Base-by-base conservation (phyloP, 1,284 basidiomycete genomes). In the Sporisorium scitamineum region DNA sequence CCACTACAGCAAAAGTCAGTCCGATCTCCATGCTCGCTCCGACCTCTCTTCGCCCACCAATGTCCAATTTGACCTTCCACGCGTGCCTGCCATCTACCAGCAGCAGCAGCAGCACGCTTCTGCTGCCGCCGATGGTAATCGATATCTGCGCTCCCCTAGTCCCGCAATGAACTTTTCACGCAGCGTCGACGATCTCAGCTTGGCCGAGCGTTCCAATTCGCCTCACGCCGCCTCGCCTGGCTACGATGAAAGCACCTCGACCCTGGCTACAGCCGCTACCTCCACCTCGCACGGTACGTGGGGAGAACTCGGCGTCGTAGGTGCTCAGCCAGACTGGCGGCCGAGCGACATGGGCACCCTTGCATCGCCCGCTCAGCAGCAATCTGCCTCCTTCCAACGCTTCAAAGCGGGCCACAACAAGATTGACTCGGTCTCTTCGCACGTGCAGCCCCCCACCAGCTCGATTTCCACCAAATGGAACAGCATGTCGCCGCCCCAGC, bases 101-200 rank as follows among this genome's bases (percentile, higher is more conserved):
- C 67, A 75, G 14, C 52, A 61, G 48, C 67, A 75, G 48, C 67
- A 75, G 9, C 37, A 55, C 5, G 20, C 58, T 1, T 44, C 53
- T n/a, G 45, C 60, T 11, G 50, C 64, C 10, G 61, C 59, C 41
- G 78, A 79, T 26, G 68, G 59, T 37, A 72, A 57, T 26, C 66
- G 67, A 14, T 77, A 65, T 34, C 61, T 80, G 16, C 75, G 68
- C 26, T 80, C 80, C 20, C 81, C 80, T 26, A 79, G 75, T 34
- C 76, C 78, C 13, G 62, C 67, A 3, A 50, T 74, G 34, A 74
- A 73, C 63, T 81, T 77, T 51, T 81, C 81, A 18, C 69, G 80
- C 42, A 82, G 81, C 42, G 81, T 79, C 39, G 81, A 82, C 45
- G 80, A 82, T 44, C 65, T 82, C 52, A 70, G 56, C 44, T 58